Conservation (phyloP, 176 grass and related monocot genomes). For the Musa schizocarpa region DNA sequence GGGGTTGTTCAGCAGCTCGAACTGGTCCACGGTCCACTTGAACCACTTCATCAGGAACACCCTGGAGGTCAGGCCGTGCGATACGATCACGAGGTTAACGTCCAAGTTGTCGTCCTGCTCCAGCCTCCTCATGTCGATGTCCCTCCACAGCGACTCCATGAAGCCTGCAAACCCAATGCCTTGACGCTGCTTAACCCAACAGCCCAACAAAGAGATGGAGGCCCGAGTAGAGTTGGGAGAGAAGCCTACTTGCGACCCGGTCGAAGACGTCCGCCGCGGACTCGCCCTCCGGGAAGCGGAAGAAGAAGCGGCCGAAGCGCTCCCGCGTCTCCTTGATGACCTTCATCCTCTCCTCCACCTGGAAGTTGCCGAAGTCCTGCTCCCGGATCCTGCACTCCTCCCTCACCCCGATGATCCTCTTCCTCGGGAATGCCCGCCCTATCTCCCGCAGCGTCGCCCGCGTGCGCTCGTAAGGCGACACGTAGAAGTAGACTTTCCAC, state of each 20-base stretch:
- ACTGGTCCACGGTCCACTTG: conserved; percentile 97
- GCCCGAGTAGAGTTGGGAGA: background rate
- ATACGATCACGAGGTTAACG: conserved; percentile 79
- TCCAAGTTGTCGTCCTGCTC: conserved; percentile 46
- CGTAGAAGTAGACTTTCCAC: conserved; percentile 96
- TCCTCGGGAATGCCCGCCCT: conserved; percentile 58
- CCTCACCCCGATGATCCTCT: conserved; percentile 69
- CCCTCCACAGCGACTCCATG: conserved; percentile 87
- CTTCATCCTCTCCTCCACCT: conserved; percentile 89
- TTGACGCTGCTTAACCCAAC: too few species aligned
- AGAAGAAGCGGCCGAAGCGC: conserved; percentile 92
- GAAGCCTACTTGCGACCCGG: conserved; percentile 63
- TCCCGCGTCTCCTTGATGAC: conserved; percentile 70
- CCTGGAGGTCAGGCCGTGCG: conserved; percentile 73
- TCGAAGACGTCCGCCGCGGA: conserved; percentile 96
- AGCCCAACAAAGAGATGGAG: background rate
- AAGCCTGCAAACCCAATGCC: conserved; percentile 34
- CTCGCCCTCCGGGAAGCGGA: conserved; percentile 93
- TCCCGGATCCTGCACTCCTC: conserved; percentile 95
- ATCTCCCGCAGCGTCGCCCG: conserved; percentile 72
- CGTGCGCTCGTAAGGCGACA: conserved; percentile 83
- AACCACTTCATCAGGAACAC: conserved; percentile 99
- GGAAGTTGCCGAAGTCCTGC: conserved; percentile 99
- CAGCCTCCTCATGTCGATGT: conserved; percentile 80
- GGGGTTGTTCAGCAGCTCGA: conserved; percentile 82